Percentiles rank a stretch among this genome's conserved stretches.
Conservation (phyloP, 257 asterid genomes). For the Misopates orontium region DNA sequence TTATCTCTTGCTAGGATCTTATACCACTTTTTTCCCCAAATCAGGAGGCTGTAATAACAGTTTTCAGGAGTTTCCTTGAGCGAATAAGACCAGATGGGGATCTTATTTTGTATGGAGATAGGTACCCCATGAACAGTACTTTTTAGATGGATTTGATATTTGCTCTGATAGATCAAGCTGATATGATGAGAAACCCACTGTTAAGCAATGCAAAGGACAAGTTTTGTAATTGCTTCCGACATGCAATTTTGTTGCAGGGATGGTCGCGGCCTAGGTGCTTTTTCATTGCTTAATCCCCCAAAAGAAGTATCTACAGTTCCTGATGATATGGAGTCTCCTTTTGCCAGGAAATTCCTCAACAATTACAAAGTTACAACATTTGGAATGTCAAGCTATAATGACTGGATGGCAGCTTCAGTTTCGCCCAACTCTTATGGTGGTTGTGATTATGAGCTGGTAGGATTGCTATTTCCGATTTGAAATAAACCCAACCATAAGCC, state of each 20-base stretch:
- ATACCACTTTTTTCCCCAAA: conserved; percentile 7
- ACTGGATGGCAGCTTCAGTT: conserved; percentile 42
- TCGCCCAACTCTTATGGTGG: conserved; percentile 38
- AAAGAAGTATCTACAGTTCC: conserved; percentile 15
- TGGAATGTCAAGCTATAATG: conserved; percentile 36
- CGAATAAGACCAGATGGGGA: conserved; percentile 37
- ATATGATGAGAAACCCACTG: not conserved
- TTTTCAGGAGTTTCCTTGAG: conserved; percentile 34
- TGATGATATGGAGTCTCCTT: not conserved
- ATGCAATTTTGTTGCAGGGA: conserved; percentile 10
- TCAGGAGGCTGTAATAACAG: conserved; percentile 36
- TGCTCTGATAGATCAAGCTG: not conserved
- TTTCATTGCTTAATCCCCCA: conserved; percentile 29
- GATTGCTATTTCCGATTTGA: conserved; percentile 11
- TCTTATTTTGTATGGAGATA: conserved; percentile 41
- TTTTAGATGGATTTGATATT: conserved; percentile 6
- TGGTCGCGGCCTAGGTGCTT: conserved; percentile 28
- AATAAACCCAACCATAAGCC: not conserved
- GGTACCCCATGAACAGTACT: conserved; percentile 20
- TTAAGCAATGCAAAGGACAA: not conserved
- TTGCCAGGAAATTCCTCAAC: not conserved
- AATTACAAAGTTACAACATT: conserved; percentile 35
- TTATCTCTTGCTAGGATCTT: conserved; percentile 14
- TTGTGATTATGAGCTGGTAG: conserved; percentile 40
- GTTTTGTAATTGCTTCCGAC: not conserved